Base-by-base conservation (phyloP, 129 eudicot species). In the Sambucus nigra region DNA sequence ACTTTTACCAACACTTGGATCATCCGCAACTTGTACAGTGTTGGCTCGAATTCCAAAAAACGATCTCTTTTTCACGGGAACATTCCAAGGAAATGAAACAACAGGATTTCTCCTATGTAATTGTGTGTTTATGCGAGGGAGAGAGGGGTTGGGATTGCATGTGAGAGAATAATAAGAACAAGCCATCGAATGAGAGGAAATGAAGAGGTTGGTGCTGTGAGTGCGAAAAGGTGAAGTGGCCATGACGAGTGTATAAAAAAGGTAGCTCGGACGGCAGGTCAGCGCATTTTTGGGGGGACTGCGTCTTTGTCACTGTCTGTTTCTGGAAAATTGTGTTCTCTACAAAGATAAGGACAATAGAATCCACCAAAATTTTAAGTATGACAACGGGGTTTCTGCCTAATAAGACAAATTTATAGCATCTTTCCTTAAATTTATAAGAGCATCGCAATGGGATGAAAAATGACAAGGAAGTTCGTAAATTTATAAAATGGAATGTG, bases 21-120 rank as follows among this genome's bases (percentile, higher is more conserved):
- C 75, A 70, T 29, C 70, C 35, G 57, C 66, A 24, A 29, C 76
- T 44, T 73, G 56, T n/a, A n/a, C 42, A 47, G 63, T 32, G 18
- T 51, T 52, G 5, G 81, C 70, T 58, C 57, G 54, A 38, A 41
- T 44, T 49, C 70, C 64, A 33, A 35, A 32, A 48, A 57, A 49
- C 39, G 41, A 53, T 24, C 5, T 25, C 24, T 25, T 48, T 4
- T 25, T 61, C 52, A 21, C 26, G 9, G 69, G 21, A 22, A 46
- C 32, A 26, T 26, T 31, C 9, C 54, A 40, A 2, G 64, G 70
- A 14, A 59, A 35, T 20, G 68, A 25, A 26, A 16, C 57, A 27
- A 17, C 57, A 4, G 27, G 4, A 32, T 16, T 24, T 1, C 23
- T 39, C 47, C 59, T 53, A 11, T 42, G 4, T 3, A 54, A 35